Base-by-base conservation (phyloP, 352 stramenopile species). In the Globisporangium irregulare region DNA sequence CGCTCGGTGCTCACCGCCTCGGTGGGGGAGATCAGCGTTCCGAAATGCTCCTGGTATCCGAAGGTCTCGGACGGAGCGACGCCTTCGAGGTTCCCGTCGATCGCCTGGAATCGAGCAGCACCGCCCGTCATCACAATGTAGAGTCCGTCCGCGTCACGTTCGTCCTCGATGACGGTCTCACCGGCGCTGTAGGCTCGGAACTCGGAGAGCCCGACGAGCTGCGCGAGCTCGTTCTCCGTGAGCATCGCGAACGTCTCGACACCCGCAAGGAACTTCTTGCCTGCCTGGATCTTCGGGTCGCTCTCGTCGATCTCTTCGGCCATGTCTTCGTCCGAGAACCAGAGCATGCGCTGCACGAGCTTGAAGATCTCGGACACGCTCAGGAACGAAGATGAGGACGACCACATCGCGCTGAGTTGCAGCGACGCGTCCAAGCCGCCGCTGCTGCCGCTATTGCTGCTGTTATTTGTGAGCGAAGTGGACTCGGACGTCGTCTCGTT, bases 191-290 rank as follows among this genome's bases (percentile, higher is more conserved):
- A 89, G 5, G 71, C 58, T 41, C 74, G 70, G 29, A 89, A 69
- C 36, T 89, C 78, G 9, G 74, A 76, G 32, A 85, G 74, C 5
- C 71, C 72, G 15, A 78, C 78, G 51, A 86, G 76, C 66, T 89
- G 80, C 55, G 71, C 78, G 41, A 89, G 70, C 43, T 89, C 78
- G 63, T 84, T 81, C 32, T 85, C 74, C 22, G 76, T 83, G 63
- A 89, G 77, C 64, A 80, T 75, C n/a, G 78, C 67, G 63, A 89
- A 85, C 29, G 79, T 78, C 20, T 85, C 78, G 68, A 89, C 76
- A 36, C 78, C 80, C 1, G 68, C 68, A 25, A 89, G 75, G 62
- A 86, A 89, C 66, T 82, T 81, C 73, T 83, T 85, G 57, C 76
- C 80, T 0, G 78, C 78, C 18, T 78, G 57, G 62, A 86, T 75